phyloP scores from a whole-genome alignment of 352 stramenopile genomes.

The Globisporangium splendens region DNA sequence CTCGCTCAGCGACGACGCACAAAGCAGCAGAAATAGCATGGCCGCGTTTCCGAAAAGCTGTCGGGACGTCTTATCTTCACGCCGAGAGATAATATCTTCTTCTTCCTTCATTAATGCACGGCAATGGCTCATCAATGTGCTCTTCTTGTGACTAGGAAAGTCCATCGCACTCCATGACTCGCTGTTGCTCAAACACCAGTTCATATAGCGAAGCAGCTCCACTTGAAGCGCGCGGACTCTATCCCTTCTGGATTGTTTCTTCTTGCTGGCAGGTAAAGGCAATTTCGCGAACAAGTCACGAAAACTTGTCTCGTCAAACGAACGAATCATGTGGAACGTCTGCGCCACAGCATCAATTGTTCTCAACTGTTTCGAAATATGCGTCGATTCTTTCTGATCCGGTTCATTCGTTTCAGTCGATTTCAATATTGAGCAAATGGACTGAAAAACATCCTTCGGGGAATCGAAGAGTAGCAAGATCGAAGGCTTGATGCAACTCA shows the following conservation, averaged over 20 bases:
- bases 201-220: slow-evolving; percentile 40
- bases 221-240: slow-evolving; percentile 38
- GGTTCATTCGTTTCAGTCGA: not conserved
- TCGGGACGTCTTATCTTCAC: slow-evolving; percentile 36
- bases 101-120: slow-evolving; percentile 69
- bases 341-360: slow-evolving; percentile 28
- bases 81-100: slow-evolving; percentile 40
- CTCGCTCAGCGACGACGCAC: slow-evolving; percentile 1
- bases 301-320: slow-evolving; percentile 29
- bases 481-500: slow-evolving; percentile 40
- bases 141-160: slow-evolving; percentile 22
- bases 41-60: slow-evolving; percentile 49
- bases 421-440: slow-evolving; percentile 17
- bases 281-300: slow-evolving; percentile 27
- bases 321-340: slow-evolving; percentile 34
- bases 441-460: slow-evolving; percentile 38
- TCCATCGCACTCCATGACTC: not conserved
- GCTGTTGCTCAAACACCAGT: slow-evolving; percentile 12
- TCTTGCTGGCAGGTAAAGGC: slow-evolving; percentile 33
- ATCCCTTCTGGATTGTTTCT: slow-evolving; percentile 42
- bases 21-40: slow-evolving; percentile 45
- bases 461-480: slow-evolving; percentile 58
- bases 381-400: not conserved
- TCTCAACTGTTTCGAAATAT: slow-evolving; percentile 9
- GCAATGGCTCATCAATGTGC: slow-evolving; percentile 39